Base-by-base conservation (phyloP, 495 filamentous ascomycete species). In the Daldinia concentrica region DNA sequence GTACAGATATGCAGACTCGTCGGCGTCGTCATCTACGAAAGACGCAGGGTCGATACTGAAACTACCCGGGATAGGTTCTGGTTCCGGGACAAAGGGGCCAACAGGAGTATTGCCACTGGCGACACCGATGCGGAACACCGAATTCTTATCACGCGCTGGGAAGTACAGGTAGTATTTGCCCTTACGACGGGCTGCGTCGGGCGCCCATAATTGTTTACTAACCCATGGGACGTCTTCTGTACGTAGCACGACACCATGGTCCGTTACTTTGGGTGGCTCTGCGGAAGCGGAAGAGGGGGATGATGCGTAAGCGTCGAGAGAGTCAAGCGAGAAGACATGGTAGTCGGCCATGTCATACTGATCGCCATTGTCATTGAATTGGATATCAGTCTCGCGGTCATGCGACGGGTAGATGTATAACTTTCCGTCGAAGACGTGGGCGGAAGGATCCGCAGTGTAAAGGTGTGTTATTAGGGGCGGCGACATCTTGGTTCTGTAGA, bases 311-410 rank as follows among this genome's bases (percentile, higher is more conserved):
- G 61, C 66, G 32, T 68, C 72, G n/a, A 71, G 66, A 0, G 82
- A 81, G 68, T 84, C 84, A 12, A 87, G 81, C 5, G 81, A 86
- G 78, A 90, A 87, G 75, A 90, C 88, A 62, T 89, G 88, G 83
- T 90, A 90, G 79, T 90, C 88, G 66, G 82, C 85, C 91, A 93
- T 93, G 82, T 90, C 91, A 78, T 92, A 93, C 78, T 93, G 91
- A 81, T 92, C 90, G 78, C 91, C 91, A 83, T 91, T 91, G 83
- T 93, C 90, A 83, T 92, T 92, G 79, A 86, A 85, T 48, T 83
- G 51, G 74, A 89, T 88, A 76, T 87, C 83, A 34, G 85, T 88
- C 71, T 88, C 85, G 65, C 85, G 81, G 79, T 90, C 88, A 80
- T 90, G 88, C 6, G 87, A 89, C 32, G 88, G 88, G 81, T 90